Conservation (phyloP, 2,329 filamentous ascomycete species). For the Boeremia exigua region DNA sequence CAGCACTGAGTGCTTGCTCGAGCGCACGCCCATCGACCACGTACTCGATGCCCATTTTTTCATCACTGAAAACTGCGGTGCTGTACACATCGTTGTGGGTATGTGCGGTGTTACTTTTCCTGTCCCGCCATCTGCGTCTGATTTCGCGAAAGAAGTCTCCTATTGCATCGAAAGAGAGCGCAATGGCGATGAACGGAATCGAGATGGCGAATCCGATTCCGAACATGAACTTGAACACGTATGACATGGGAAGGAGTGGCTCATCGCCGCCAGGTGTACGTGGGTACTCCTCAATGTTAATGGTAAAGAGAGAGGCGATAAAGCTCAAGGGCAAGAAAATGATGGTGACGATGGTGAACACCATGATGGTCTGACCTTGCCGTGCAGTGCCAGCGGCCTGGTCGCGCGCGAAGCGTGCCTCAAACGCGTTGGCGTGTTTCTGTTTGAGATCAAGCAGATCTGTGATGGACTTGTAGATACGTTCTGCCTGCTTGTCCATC, state of each 20-base stretch:
- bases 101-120: neutral
- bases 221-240: conserved; percentile 63
- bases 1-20: conserved; percentile 37
- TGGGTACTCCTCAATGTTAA: conserved; percentile 60
- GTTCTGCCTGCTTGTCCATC: conserved; percentile 68
- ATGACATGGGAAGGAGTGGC: conserved; percentile 53
- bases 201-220: conserved; percentile 62
- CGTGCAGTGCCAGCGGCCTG: conserved; percentile 67
- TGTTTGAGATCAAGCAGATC: conserved; percentile 72
- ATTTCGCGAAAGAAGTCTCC: conserved; percentile 41
- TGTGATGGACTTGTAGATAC: conserved; percentile 65
- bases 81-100: conserved; percentile 1
- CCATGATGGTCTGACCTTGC: conserved; percentile 63
- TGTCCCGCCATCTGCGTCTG: conserved; percentile 24
- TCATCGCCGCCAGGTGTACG: conserved; percentile 34
- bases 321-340: conserved; percentile 63
- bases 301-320: conserved; percentile 62
- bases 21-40: conserved; percentile 32
- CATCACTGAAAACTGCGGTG: conserved; percentile 13
- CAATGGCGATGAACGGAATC: conserved; percentile 57
- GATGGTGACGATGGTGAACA: conserved; percentile 66
- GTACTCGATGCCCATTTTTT: conserved; percentile 26
- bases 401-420: conserved; percentile 66
- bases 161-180: conserved; percentile 53
- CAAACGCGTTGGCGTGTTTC: conserved; percentile 71